Evolutionary conservation across 23 red algal genomes (phyloP).

Genomic region (Gracilariopsis chorda): DNA sequence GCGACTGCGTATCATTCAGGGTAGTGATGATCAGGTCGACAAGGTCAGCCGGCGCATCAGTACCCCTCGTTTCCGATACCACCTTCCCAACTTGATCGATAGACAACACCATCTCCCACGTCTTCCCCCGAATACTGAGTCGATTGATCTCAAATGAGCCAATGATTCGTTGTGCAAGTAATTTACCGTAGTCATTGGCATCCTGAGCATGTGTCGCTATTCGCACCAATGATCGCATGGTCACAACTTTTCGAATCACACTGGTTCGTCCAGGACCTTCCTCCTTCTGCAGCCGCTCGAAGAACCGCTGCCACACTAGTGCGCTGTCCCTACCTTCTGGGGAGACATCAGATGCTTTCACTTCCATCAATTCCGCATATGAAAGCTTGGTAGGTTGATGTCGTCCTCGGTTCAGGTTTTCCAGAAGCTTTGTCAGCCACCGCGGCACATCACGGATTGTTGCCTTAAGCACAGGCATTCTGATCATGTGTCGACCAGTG

Average conservation of each 20-base stretch:
- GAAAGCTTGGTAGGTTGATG: not conserved
- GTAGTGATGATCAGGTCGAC: not conserved
- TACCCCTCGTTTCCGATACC: not conserved
- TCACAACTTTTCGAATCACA: not conserved
- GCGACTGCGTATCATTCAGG: not conserved
- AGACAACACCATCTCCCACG: not conserved
- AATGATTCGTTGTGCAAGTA: not conserved
- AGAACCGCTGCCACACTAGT: not conserved
- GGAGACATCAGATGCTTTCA: not conserved
- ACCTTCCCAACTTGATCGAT: not conserved
- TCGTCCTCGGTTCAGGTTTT: not conserved
- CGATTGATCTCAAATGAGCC: not conserved
- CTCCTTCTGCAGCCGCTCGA: not conserved
- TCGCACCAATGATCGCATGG: not conserved
- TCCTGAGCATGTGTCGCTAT: not conserved
- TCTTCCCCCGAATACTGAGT: not conserved
- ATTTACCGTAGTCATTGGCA: not conserved
- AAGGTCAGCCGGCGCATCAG: not conserved
- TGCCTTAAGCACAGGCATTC: not conserved
- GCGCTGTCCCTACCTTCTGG: not conserved
- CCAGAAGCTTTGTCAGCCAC: not conserved
- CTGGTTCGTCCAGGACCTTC: not conserved
- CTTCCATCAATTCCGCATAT: not conserved
- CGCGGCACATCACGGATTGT: not conserved
- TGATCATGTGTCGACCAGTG: not conserved